Percentiles rank a stretch among this genome's conserved stretches.
Evolutionary conservation across 495 filamentous ascomycete genomes (phyloP).

Genomic region (Annulohypoxylon maeteangense): DNA sequence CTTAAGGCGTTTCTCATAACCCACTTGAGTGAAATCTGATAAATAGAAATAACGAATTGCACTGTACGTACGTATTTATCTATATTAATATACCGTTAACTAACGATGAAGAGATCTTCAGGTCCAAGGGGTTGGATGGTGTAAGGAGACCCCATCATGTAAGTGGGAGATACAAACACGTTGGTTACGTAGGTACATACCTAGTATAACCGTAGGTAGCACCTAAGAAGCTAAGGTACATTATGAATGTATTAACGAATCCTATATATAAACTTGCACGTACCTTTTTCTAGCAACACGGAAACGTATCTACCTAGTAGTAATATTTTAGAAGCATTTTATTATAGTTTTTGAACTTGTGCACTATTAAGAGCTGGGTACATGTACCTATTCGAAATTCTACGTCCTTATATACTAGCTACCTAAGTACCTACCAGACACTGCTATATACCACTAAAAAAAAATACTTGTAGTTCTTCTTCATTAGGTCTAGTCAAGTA

Average conservation of each 20-base stretch:
- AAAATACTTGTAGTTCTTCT: not conserved
- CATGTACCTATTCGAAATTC: not conserved
- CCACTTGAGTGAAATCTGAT: not conserved
- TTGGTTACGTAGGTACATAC: slow-evolving; percentile 2
- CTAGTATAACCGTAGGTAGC: not conserved
- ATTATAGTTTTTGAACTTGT: too few relatives aligned
- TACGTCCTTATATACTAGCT: not conserved
- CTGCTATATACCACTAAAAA: too few relatives aligned
- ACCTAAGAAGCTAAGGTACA: not conserved
- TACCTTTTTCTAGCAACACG: not conserved
- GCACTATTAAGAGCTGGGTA: too few relatives aligned
- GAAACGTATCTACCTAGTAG: too few relatives aligned
- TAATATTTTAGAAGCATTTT: not conserved
- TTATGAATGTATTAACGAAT: not conserved
- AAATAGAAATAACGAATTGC: not conserved
- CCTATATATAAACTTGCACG: not conserved
- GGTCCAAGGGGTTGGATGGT: not conserved
- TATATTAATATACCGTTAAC: not conserved
- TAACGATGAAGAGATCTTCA: not conserved
- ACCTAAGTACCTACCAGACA: too few relatives aligned
- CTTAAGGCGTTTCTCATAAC: not conserved
- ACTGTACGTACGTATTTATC: not conserved
- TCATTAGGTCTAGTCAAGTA: not conserved
- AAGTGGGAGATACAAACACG: slow-evolving; percentile 2
- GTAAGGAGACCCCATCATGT: not conserved